Evolutionary conservation across 169 alveolate species (phyloP).

Genomic region (Perkinsus chesapeaki): DNA sequence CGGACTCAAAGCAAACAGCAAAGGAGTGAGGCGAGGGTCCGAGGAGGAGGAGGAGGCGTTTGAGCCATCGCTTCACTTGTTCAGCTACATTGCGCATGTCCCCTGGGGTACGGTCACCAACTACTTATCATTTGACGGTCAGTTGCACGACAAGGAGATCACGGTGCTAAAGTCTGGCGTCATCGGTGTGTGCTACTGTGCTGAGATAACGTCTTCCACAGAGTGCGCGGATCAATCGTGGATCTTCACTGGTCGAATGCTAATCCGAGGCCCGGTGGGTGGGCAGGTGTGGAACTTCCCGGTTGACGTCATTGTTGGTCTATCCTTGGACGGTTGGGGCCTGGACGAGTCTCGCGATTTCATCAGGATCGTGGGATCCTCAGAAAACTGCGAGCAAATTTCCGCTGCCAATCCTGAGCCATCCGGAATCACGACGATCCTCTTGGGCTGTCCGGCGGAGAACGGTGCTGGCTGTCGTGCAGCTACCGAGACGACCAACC

Average conservation of each 20-base stretch:
- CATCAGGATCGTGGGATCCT: not conserved
- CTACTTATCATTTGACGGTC: not conserved
- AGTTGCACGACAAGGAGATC: not conserved
- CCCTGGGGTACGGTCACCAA: not conserved
- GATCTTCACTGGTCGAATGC: not conserved
- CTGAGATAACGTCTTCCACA: not conserved
- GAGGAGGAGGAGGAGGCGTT: not conserved
- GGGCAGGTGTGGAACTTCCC: not conserved
- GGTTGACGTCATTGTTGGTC: not conserved
- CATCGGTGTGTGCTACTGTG: conserved; percentile 5
- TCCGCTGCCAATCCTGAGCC: not conserved
- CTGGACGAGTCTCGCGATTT: not conserved
- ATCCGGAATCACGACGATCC: not conserved
- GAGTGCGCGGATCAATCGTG: not conserved
- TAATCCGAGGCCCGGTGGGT: not conserved
- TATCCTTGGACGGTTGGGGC: not conserved
- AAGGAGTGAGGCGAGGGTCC: not conserved
- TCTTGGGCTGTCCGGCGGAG: not conserved
- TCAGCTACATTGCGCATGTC: not conserved
- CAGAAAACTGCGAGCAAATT: not conserved
- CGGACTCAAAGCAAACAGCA: not conserved
- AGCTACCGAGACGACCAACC: not conserved
- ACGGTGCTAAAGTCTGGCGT: not conserved
- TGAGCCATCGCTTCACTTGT: not conserved
- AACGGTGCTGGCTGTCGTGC: not conserved